phyloP scores from a whole-genome alignment of 148 eudicot genomes.

The Rhododendron vialii region DNA sequence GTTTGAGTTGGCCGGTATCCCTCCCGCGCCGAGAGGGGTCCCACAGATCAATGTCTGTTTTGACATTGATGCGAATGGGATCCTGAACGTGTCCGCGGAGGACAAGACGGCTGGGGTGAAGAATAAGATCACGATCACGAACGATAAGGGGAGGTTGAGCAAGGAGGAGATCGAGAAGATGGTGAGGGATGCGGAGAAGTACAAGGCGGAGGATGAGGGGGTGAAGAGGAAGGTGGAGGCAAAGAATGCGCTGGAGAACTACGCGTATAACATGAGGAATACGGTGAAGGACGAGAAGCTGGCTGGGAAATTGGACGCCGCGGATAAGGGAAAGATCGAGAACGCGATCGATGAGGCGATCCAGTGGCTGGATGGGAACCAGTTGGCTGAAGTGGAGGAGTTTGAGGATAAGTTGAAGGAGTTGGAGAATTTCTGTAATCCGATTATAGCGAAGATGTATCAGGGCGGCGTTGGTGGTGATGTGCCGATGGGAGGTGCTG shows the following conservation, averaged over 20 bases:
- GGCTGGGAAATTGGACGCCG: conserved; percentile 5
- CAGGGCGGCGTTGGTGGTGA: conserved; percentile 4
- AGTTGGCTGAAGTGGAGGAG: conserved; percentile 13
- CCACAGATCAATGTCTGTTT: conserved; percentile 10
- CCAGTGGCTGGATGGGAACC: conserved; percentile 10
- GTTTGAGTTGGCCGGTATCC: conserved; percentile 1
- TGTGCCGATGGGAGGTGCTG: conserved; percentile 9
- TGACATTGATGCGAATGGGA: conserved; percentile 3
- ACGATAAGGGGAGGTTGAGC: conserved; percentile 9
- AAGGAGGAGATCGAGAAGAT: conserved; percentile 13
- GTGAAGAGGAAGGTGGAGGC: conserved; percentile 11
- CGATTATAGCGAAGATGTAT: conserved; percentile 6
- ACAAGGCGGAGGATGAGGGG: background rate
- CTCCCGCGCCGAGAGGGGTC: conserved; percentile 10
- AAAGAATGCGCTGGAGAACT: conserved; percentile 8
- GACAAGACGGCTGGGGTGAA: conserved; percentile 7
- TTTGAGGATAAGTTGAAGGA: conserved; percentile 14
- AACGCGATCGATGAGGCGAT: background rate
- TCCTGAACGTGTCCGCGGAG: conserved; percentile 5
- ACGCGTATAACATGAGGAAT: conserved; percentile 3
- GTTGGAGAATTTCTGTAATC: conserved; percentile 1
- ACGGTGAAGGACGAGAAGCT: conserved; percentile 10
- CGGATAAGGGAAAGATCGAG: conserved; percentile 8
- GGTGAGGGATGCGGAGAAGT: conserved; percentile 15
- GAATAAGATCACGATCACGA: conserved; percentile 12